Evolutionary conservation across 805 yeast species (phyloP), one percentile per base, ranked within the genome.

Genomic region (Kodamaea restingae): DNA sequence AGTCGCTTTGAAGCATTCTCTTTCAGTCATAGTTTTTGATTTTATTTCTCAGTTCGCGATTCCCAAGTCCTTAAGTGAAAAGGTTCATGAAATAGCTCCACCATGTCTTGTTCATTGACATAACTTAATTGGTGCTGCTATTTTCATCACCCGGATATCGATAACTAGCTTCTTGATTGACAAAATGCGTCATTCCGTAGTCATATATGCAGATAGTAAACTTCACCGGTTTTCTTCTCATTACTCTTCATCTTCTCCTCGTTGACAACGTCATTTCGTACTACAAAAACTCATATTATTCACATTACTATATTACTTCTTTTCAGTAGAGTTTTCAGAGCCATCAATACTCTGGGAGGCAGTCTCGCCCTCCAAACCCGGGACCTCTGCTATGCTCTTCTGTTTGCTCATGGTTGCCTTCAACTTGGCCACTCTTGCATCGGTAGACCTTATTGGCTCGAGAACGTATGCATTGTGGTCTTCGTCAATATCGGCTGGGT

Each of bases 381-480:
- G 42, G 17, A 39, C 21, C 21, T 30, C 32, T 4, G 32, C 3
- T 6, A 30, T 17, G 33, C 37, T 12, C 32, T 33, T 15, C 18
- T 18, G 32, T 32, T 29, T 15, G 42, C 51, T 38, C 21, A 47
- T 15, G 17, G 58, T 50, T 2, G 58, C 46, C 47, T 60, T 60
- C 44, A 67, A 54, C 46, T 55, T 56, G 31, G 61, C 66, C 17
- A 65, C 38, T 39, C 63, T 58, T 5, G 72, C 67, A 32, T 63
- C 71, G 38, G 66, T 64, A 3, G 88, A 80, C 70, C 91, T 79
- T 44, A 82, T 71, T 47, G 95, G 93, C 67, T 84, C 88, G 49
- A 88, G 80, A 42, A 84, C 79, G 64, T 73, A 84, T 7, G 73
- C 65, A 20, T 20, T 20, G 30, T 32, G 35, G 35, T 29, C 20